Base-by-base conservation (phyloP, 1,139 yeast species). In the Sugiyamaella xylanicola region DNA sequence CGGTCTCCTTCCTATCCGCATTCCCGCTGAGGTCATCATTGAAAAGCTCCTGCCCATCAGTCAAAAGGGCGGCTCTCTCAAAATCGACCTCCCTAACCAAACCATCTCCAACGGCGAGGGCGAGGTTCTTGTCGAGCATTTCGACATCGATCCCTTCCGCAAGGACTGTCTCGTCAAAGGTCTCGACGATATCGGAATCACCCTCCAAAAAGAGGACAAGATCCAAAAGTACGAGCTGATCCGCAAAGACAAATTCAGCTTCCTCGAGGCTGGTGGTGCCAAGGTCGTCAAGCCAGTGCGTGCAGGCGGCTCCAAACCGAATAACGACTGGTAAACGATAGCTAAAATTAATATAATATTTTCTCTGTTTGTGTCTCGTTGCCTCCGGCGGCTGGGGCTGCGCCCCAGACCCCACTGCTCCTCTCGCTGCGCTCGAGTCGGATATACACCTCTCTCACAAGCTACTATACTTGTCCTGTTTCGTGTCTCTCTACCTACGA, bases 121-220 rank as follows among this genome's bases (percentile, higher is more conserved):
- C 59, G 86, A 87, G 63, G 86, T 88, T 48, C 77, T 91, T 58
- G 85, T 91, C 41, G 91, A 84, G 11, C 80, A 86, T 64, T 93
- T 93, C 66, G 97, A 88, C 2, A 83, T 93, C 59, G 98, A 92
- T 73, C 81, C 78, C 45, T 93, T 91, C 81, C 86, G 97, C 79
- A 92, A 92, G 77, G 96, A 91, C 74, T 93, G 98, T 72, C 81
- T 93, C 66, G 78, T 92, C 58, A 90, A 93, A 64, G 99, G 99
- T 59, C 84, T 93, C 60, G 99, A 93, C 71, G 99, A 93, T 72
- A 93, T 93, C 74, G 98, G 98, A 44, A 82, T 93, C 68, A 93
- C 99, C 53, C 77, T 93, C 68, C 95, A 91, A 74, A 91, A 91
- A 76, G 97, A 89, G 74, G 82, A 83, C 55, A 83, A 70, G 72